These are phyloP conservation scores for Tolypocladium album DNA, from an alignment of 2,329 filamentous ascomycete species.

Conservation along the genomic window DNA sequence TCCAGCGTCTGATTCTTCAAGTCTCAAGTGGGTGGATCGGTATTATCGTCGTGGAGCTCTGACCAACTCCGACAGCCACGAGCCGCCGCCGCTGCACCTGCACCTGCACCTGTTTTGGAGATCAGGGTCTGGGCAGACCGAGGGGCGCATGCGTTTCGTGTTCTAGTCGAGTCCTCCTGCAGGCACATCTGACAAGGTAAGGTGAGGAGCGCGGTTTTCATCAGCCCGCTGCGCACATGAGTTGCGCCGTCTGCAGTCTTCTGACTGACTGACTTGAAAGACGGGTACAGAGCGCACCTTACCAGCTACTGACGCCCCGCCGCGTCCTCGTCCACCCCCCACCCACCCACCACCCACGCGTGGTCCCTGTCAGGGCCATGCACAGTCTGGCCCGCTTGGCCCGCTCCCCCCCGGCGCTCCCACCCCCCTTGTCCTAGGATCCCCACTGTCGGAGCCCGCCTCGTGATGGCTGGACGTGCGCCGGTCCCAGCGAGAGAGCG, in stretches of 20 bases:
- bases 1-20: not conserved
- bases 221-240: not conserved
- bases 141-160: not conserved
- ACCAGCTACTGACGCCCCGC: not conserved
- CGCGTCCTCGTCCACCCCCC: not conserved
- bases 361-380: not conserved
- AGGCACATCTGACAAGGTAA: not conserved
- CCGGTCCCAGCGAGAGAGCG: not conserved
- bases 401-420: not conserved
- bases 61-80: not conserved
- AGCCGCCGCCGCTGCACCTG: not conserved
- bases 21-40: not conserved
- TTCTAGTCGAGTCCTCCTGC: not conserved
- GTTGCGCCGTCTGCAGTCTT: not conserved
- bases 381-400: not conserved
- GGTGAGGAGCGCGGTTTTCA: not conserved
- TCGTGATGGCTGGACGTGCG: not conserved
- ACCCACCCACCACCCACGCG: not conserved
- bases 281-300: not conserved
- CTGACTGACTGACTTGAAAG: not conserved
- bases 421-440: not conserved
- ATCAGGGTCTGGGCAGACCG: not conserved
- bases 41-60: not conserved
- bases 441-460: not conserved
- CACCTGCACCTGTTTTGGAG: too few species aligned